Base-by-base conservation (phyloP, 2,329 filamentous ascomycete genomes). In the Tolypocladium ophioglossoides region DNA sequence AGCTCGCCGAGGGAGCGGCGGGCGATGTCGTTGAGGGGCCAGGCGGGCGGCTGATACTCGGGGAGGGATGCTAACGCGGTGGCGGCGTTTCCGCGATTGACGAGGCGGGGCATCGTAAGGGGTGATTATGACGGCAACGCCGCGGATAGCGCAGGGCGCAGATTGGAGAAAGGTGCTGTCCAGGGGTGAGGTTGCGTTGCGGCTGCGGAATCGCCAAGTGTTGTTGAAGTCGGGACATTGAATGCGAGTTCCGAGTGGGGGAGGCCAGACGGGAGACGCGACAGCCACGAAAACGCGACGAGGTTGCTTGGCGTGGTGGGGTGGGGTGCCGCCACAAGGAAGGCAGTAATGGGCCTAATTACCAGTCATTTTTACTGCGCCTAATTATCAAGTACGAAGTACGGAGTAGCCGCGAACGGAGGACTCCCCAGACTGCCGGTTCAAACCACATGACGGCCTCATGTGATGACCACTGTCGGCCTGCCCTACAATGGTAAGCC, bases 31-130 rank as follows among this genome's bases (percentile, higher is more conserved):
- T 71, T 69, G 56, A 82, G 72, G 7, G 76, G 72, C 54, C 70
- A 76, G 11, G 68, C 63, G 9, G 74, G 78, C 3, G 74, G 68
- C 54, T 82, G 70, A 66, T 82, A 81, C 2, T 69, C 67, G 2
- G 78, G 78, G n/a, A 80, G 64, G 46, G 59, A 32, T 6, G 58
- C 38, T 27, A 63, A 52, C 41, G 56, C 46, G 44, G 56, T 39
- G 46, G 57, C 46, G 27, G 58, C 50, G 22, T 41, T 54, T 54
- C 57, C 37, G 53, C 67, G 66, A 40, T 66, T 66, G 55, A 67
- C 56, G 20, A 67, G 64, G 48, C 66, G 66, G 22, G 70, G 65
- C 70, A 72, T 72, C 47, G 52, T n/a, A 27, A 14, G 12, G 24
- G 10, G 35, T 18, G 35, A 1, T 8, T 32, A 20, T 2, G 44